Evolutionary conservation across 495 filamentous ascomycete species (phyloP).

Genomic region (Podospora sp.): DNA sequence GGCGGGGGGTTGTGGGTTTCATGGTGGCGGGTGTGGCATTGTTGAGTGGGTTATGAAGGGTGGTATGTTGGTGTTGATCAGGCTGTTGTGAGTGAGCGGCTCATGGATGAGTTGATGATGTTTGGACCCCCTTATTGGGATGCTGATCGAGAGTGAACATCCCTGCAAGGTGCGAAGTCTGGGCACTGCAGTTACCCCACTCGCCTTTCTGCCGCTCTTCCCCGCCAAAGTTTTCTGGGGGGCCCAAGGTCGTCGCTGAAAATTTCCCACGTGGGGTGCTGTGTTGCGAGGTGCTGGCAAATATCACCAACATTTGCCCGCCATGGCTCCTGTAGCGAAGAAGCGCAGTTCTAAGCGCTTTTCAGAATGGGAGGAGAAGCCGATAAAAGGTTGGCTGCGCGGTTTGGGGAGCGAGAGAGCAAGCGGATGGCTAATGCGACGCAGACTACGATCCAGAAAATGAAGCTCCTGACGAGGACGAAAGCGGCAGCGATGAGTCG

Average conservation of each 20-base stretch:
- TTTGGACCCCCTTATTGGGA: background rate
- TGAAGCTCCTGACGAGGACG: slow-evolving; percentile 53
- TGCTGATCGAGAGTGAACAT: background rate
- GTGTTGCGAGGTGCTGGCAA: background rate
- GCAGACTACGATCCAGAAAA: slow-evolving; percentile 91
- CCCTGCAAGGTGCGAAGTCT: background rate
- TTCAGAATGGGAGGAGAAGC: slow-evolving; percentile 44
- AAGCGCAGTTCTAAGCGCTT: slow-evolving; percentile 43
- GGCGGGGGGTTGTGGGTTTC: slow-evolving; percentile 47
- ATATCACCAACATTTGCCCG: slow-evolving; percentile 18
- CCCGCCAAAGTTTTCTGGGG: slow-evolving; percentile 53
- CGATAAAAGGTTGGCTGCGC: slow-evolving; percentile 39
- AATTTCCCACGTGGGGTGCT: slow-evolving; percentile 35
- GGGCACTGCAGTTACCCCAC: slow-evolving; percentile 10
- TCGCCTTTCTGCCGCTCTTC: slow-evolving; percentile 40
- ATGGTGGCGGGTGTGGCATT: slow-evolving; percentile 37
- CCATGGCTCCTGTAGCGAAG: slow-evolving; percentile 36
- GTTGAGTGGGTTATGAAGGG: background rate
- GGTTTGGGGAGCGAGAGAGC: background rate
- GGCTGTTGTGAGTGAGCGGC: slow-evolving; percentile 7
- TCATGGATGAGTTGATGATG: slow-evolving; percentile 10
- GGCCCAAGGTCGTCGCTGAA: slow-evolving; percentile 18
- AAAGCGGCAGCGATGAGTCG: slow-evolving; percentile 59
- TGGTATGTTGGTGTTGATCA: background rate
- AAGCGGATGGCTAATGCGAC: slow-evolving; percentile 5